Conservation (phyloP, 2,329 filamentous ascomycete species). For the Elsinoe fawcettii region DNA sequence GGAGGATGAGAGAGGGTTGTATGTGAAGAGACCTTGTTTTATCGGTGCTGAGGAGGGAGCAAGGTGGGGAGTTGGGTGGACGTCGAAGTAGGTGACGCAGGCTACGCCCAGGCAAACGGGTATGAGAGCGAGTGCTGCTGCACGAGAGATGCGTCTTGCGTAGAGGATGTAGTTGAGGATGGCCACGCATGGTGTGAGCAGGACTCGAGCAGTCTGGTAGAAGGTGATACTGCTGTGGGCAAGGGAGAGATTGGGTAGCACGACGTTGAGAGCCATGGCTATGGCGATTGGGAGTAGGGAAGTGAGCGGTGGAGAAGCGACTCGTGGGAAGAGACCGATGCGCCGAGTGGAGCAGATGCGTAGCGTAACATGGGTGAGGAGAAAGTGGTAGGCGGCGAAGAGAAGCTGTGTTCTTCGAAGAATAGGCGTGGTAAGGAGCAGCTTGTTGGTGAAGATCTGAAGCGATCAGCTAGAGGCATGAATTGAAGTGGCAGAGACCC, state of each 20-base stretch:
- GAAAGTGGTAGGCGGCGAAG: constrained; percentile 63
- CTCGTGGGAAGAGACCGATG: constrained; percentile 51
- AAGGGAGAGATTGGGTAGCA: constrained; percentile 60
- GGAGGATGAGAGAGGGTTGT: neutral
- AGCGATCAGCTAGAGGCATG: neutral
- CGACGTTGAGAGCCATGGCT: constrained; percentile 62
- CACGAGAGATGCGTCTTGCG: constrained; percentile 46
- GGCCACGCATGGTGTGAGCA: constrained; percentile 58
- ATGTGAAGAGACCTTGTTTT: neutral
- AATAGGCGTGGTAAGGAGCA: constrained; percentile 57
- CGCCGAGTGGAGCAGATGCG: constrained; percentile 51
- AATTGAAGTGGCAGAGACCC: neutral
- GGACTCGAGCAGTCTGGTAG: constrained; percentile 61
- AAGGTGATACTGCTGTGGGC: constrained; percentile 62
- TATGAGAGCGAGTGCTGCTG: constrained; percentile 47
- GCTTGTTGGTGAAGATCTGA: constrained; percentile 48
- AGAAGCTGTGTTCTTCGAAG: constrained; percentile 56
- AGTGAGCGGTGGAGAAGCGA: constrained; percentile 29
- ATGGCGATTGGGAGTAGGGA: constrained; percentile 57
- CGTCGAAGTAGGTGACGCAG: constrained; percentile 61
- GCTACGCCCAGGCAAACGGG: constrained; percentile 58
- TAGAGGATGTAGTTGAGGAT: constrained; percentile 59
- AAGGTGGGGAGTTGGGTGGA: constrained; percentile 26
- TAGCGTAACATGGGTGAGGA: constrained; percentile 57
- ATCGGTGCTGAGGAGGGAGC: neutral